These are phyloP conservation scores for Phylloporus scabripes DNA, from an alignment of 768 basidiomycete genomes.

Conservation along the genomic window DNA sequence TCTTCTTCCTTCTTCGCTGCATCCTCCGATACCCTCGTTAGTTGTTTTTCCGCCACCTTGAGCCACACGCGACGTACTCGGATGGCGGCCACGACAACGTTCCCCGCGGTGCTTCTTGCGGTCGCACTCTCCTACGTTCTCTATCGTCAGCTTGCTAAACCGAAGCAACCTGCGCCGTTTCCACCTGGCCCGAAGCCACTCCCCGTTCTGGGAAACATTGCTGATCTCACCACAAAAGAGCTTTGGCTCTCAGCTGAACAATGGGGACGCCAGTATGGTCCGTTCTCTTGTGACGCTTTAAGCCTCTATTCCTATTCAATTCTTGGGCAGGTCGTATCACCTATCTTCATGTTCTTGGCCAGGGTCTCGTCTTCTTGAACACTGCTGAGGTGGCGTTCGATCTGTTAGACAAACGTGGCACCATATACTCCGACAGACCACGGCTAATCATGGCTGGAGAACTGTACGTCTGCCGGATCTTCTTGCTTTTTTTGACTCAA, in stretches of 20 bases:
- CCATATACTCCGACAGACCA: conserved; percentile 73
- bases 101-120: conserved; percentile 20
- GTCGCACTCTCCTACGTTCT: conserved; percentile 12
- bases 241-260: conserved; percentile 57
- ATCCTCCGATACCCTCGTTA: conserved; percentile 9
- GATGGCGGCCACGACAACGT: conserved; percentile 10
- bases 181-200: conserved; percentile 68
- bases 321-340: conserved; percentile 46
- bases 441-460: conserved; percentile 65
- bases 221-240: conserved; percentile 54
- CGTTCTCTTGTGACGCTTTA: conserved; percentile 15
- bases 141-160: conserved; percentile 13
- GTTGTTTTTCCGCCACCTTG: background rate
- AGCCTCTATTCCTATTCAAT: background rate
- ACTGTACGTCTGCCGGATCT: conserved; percentile 40
- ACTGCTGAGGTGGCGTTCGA: conserved; percentile 54
- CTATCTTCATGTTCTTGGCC: conserved; percentile 60
- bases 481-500: background rate
- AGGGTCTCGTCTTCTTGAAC: conserved; percentile 65
- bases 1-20: conserved; percentile 20
- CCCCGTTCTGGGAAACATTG: conserved; percentile 60
- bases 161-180: conserved; percentile 32
- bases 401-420: conserved; percentile 63
- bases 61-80: conserved; percentile 3
- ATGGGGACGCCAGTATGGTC: conserved; percentile 64